Conservation (phyloP, 2,329 filamentous ascomycete genomes). For the Ramularia collo-cygni region DNA sequence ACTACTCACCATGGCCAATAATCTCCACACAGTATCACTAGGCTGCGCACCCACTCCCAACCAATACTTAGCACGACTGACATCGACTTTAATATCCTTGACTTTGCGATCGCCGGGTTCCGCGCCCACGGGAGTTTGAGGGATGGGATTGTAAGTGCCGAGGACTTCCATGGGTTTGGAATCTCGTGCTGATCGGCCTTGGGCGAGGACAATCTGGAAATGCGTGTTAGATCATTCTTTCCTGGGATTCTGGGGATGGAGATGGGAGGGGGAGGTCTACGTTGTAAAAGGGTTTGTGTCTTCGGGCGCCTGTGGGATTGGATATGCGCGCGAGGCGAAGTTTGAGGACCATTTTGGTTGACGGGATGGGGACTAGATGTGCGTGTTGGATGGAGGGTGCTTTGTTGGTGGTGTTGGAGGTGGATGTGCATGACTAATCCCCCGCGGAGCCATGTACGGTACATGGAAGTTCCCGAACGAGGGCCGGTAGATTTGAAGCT, state of each 20-base stretch:
- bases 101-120: slow-evolving; percentile 57
- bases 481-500: no score
- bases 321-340: slow-evolving; percentile 93
- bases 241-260: slow-evolving; percentile 51
- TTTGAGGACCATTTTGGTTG: slow-evolving; percentile 66
- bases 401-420: no score
- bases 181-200: slow-evolving; percentile 82
- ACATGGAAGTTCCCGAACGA: no score
- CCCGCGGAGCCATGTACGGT: no score
- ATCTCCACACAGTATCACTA: slow-evolving; percentile 78
- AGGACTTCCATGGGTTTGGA: slow-evolving; percentile 90
- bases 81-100: slow-evolving; percentile 89
- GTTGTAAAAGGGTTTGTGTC: slow-evolving; percentile 90
- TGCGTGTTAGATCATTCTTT: slow-evolving; percentile 75
- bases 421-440: no score
- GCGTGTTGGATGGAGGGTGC: no score
- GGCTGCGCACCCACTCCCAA: slow-evolving; percentile 94
- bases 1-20: slow-evolving; percentile 72
- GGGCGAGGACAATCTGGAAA: slow-evolving; percentile 91
- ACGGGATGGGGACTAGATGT: background rate
- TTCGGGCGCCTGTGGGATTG: slow-evolving; percentile 45
- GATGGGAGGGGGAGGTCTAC: slow-evolving; percentile 58
- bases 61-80: slow-evolving; percentile 82
- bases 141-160: slow-evolving; percentile 56
- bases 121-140: slow-evolving; percentile 47